A percentile compares a stretch with the other conserved stretches of the same genome.
Evolutionary conservation across 257 asterid species (phyloP).

Genomic region (Penstemon barbatus): DNA sequence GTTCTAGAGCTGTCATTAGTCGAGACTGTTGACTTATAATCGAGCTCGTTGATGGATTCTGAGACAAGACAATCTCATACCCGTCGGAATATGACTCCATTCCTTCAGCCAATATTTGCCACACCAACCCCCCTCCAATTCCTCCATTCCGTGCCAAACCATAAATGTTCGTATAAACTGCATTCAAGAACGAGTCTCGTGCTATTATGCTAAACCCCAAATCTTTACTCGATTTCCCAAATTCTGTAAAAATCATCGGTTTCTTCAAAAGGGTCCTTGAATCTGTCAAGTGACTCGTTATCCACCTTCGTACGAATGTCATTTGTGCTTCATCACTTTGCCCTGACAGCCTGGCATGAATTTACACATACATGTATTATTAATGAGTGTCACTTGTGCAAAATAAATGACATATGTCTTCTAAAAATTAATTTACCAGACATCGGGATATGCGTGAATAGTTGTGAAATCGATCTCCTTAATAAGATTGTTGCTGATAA

Average conservation of each 20-base stretch:
- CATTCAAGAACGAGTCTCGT: conserved; percentile 40
- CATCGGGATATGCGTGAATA: conserved; percentile 57
- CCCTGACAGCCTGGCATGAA: conserved; percentile 35
- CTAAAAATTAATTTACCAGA: conserved; percentile 33
- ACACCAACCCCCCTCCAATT: conserved; percentile 45
- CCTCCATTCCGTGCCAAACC: conserved; percentile 42
- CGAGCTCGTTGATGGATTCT: conserved; percentile 38
- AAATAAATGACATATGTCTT: background rate
- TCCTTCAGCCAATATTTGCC: conserved; percentile 51
- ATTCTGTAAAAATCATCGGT: conserved; percentile 49
- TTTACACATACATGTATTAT: background rate
- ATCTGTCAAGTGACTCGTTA: conserved; percentile 47
- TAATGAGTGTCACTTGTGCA: background rate
- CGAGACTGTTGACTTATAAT: conserved; percentile 45
- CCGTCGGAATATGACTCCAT: conserved; percentile 47
- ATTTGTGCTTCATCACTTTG: conserved; percentile 37
- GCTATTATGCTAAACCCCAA: conserved; percentile 32
- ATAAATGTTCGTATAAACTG: conserved; percentile 34
- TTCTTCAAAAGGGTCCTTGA: conserved; percentile 40
- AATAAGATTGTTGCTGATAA: conserved; percentile 44
- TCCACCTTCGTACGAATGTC: conserved; percentile 49
- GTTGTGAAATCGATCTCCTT: conserved; percentile 54
- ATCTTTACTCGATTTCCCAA: conserved; percentile 53
- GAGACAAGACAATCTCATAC: conserved; percentile 43
- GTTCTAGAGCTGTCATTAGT: conserved; percentile 38